Conservation (phyloP, 495 filamentous ascomycete species). For the Aspergillus steynii region DNA sequence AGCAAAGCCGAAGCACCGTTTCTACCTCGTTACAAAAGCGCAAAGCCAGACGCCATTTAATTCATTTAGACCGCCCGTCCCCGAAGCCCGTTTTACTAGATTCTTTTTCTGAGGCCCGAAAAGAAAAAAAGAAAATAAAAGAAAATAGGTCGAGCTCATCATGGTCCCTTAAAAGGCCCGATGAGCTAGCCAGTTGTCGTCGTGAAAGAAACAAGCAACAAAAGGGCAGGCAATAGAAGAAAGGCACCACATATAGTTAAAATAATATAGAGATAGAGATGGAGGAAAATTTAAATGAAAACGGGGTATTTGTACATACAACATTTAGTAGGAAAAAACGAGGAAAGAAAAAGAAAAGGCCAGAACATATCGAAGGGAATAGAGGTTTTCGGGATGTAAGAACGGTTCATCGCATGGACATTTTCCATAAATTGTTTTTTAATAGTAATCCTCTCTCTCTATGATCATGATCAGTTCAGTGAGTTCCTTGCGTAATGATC, state of each 20-base stretch:
- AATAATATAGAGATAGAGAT: conserved; percentile 13
- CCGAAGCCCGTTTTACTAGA: neutral
- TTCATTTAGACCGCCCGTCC: conserved; percentile 7
- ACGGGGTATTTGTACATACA: conserved; percentile 29
- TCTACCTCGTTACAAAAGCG: conserved; percentile 15
- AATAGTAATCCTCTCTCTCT: conserved; percentile 45
- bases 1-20: conserved; percentile 17
- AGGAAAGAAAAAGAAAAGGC: conserved; percentile 17
- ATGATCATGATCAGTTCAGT: conserved; percentile 49
- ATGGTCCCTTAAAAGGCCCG: neutral
- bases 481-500: conserved; percentile 43
- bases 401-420: neutral
- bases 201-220: conserved; percentile 1
- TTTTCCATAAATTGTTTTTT: conserved; percentile 9
- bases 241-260: conserved; percentile 9
- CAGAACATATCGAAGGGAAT: conserved; percentile 14
- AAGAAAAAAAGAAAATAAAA: neutral
- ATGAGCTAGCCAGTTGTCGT: neutral
- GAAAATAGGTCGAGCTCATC: no score
- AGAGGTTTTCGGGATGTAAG: neutral
- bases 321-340: conserved; percentile 8
- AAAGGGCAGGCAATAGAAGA: neutral
- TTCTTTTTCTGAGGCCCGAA: conserved; percentile 3
- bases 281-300: conserved; percentile 4
- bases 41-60: conserved; percentile 22